Evolutionary conservation across 305 asterid genomes (phyloP), one percentile per base, ranked within the genome.

Genomic region (Rubia peregrina): DNA sequence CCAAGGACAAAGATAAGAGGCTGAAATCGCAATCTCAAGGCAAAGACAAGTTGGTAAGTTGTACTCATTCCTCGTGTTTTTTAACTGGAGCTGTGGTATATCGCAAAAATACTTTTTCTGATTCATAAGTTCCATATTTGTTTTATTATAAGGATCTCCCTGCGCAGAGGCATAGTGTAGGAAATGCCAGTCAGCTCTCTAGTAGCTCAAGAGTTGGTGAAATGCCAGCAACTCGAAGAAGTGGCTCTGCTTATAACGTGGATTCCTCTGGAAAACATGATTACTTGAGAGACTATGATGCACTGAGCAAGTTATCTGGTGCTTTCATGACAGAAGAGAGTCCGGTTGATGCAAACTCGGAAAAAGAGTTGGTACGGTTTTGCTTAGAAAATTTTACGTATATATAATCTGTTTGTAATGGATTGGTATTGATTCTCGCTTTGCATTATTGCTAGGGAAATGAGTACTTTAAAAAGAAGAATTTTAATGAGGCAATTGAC

Each of bases 401-500:
- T 24, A 36, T 61, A 44, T 76, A 19, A 65, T 46, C 9, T 78
- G 30, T 73, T 73, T 73, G 76, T 64, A 38, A 46, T 21, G 68
- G 73, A 69, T 68, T 74, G 43, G 66, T 74, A 67, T 55, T 67
- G 33, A 67, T 77, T 55, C 65, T 68, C 41, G 16, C 53, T 80
- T 41, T 68, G 41, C 75, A 36, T 76, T 41, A 21, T 68, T 71
- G 59, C 71, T 72, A 94, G 98, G 98, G 97, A 42, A 94, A 94
- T 69, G 96, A 94, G 64, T 82, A 70, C 81, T 94, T 89, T 76
- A 94, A 94, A 84, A 83, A 87, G 83, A 91, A 89, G 85, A 91
- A 87, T 68, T 94, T 83, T 80, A 86, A 80, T 82, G 97, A 91
- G 66, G 97, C 98, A 68, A 82, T 94, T 83, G 95, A 91, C 70